Evolutionary conservation across 2,329 filamentous ascomycete species (phyloP).

Genomic region (Stemphylium vesicarium): DNA sequence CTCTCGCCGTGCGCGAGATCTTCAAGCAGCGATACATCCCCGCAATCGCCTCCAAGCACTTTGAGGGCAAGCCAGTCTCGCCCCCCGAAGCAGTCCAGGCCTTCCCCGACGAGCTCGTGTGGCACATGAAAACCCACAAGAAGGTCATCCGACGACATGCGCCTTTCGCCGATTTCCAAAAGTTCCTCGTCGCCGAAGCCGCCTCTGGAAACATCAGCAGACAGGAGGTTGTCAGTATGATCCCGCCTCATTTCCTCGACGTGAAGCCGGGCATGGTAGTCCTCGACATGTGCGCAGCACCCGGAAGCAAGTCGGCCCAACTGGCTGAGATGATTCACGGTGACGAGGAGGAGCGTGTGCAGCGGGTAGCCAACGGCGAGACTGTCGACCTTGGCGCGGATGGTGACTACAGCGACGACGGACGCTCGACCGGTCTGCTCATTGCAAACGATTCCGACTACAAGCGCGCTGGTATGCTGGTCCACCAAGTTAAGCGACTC

Average conservation of each 20-base stretch:
- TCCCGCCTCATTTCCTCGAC: constrained; percentile 92
- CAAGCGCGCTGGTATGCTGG: constrained; percentile 94
- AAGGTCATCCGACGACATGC: constrained; percentile 92
- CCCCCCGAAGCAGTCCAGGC: constrained; percentile 82
- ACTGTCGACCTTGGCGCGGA: constrained; percentile 62
- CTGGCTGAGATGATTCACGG: constrained; percentile 91
- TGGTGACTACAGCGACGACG: constrained; percentile 72
- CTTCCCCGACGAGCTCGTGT: constrained; percentile 95
- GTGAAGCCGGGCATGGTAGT: constrained; percentile 90
- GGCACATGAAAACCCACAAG: constrained; percentile 98
- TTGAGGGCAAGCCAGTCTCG: constrained; percentile 81
- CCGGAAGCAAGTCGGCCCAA: constrained; percentile 96
- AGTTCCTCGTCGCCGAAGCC: constrained; percentile 96
- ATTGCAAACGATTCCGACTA: constrained; percentile 98
- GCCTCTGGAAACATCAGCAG: constrained; percentile 96
- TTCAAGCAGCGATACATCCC: constrained; percentile 90
- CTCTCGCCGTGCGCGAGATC: constrained; percentile 87
- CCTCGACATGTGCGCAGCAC: constrained; percentile 93
- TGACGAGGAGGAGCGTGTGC: constrained; percentile 87
- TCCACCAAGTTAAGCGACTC: constrained; percentile 96
- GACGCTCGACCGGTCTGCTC: constrained; percentile 86
- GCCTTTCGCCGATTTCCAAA: constrained; percentile 94
- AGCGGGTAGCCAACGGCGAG: constrained; percentile 70
- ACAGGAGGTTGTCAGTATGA: constrained; percentile 99
- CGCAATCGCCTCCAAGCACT: constrained; percentile 82